Base-by-base conservation (phyloP, 352 stramenopile genomes). In the Pelagophyceae sp. region DNA sequence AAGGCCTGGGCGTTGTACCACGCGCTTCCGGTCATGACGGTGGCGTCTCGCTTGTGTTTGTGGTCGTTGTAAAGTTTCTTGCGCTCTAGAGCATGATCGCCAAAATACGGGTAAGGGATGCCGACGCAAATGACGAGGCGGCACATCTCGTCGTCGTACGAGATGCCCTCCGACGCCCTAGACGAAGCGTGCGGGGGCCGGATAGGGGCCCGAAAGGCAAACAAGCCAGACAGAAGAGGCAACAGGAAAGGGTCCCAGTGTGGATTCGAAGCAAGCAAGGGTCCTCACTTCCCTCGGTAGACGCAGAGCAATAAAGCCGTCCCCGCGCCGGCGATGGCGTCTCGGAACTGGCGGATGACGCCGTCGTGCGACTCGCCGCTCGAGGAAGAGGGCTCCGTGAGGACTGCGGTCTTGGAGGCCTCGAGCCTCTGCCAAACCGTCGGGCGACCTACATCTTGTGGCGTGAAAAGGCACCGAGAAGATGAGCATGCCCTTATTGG, bases 1-100 rank as follows among this genome's bases (percentile, higher is more conserved):
- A 88, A 91, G 20, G 90, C 90, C 90, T 94, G 89, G 67, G 93
- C 89, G 54, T 92, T 89, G 61, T 95, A 95, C 90, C 90, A 95
- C 27, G 90, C 83, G 61, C 91, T 92, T 11, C 90, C 90, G 0
- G 86, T 92, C 72, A 95, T 74, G 2, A 11, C 29, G 29, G 1
- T 35, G n/a, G 61, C 2, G 33, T 71, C 61, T 65, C 93, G 65
- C 27, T 94, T 78, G 78, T 94, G 92, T 76, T 92, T 94, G 0
- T 88, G 87, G 65, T 95, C 90, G 83, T 93, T 94, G 3, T 74
- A 74, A n/a, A 6, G 1, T n/a, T 58, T 27, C 67, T 74, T 74
- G 35, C 67, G 67, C 35, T 32, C 35, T 0, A 74, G 35, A 37
- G 33, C 5, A 37, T 58, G 2, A 37, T 74, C 67, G 67, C 25